Evolutionary conservation across 345 rosid species (phyloP), one percentile per base, ranked within the genome.

Genomic region (Eucalyptus cladocalyx): DNA sequence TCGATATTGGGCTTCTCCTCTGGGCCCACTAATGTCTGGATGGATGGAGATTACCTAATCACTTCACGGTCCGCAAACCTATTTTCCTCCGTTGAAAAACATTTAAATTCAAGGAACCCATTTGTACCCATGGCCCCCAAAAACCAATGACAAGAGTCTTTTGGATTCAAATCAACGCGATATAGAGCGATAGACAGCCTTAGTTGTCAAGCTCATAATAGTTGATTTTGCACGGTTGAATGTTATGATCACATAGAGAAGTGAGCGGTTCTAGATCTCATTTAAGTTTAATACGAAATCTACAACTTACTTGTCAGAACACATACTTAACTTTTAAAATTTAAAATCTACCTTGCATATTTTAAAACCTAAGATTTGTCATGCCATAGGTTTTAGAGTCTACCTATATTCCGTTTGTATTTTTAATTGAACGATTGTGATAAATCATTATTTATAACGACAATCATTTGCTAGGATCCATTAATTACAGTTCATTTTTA

Each of bases 401-500:
- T 19, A 53, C 2, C 2, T 53, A 53, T 0, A 19, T 53, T 19
- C 10, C 10, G 0, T 4, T 53, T 19, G 4, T 53, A 53, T 53
- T 53, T 8, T 1, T 19, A 8, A 53, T 53, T 53, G 56, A 53
- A 53, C 4, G 10, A 53, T 53, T 53, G 4, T 53, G 5, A 0
- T 8, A 21, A 0, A 53, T 53, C 24, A 8, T 53, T 21, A 53
- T 19, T 53, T 19, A 53, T 53, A 53, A 53, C 1, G 9, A 53
- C 2, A 3, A 53, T 19, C 10, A 53, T 21, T 53, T 21, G 10
- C 5, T 2, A 53, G 9, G 5, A 19, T 53, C 0, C 23, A 53
- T 0, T 53, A 19, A 53, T 53, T 0, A 53, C 0, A 0, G 0
- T 4, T 53, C 24, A 21, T 19, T 53, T 53, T 53, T 53, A 53